A percentile compares a stretch with the other conserved stretches of the same genome.
These are phyloP conservation scores for Colletotrichum sp. DNA, from an alignment of 2,329 filamentous ascomycete species.

Conservation along the genomic window DNA sequence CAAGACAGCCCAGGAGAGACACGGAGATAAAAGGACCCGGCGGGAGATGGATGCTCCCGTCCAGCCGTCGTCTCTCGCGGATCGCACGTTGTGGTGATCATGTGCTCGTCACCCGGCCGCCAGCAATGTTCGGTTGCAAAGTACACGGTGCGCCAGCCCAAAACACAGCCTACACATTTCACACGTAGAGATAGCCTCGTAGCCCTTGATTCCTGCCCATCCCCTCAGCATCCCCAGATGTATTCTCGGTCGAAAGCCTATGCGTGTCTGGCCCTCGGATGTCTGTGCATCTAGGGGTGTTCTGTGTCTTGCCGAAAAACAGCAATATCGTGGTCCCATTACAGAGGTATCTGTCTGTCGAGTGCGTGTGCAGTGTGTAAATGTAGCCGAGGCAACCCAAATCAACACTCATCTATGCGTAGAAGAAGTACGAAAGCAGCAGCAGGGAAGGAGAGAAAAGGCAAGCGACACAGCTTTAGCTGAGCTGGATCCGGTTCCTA, in stretches of 20 bases:
- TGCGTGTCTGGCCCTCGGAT: neutral
- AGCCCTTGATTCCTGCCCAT: neutral
- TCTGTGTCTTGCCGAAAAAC: neutral
- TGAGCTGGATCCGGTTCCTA: constrained; percentile 15
- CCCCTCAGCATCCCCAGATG: neutral
- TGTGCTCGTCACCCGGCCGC: neutral
- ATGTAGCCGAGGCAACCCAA: constrained; percentile 15
- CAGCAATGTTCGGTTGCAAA: constrained; percentile 10
- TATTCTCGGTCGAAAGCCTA: neutral
- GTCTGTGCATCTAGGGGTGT: neutral
- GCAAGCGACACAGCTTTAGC: constrained; percentile 20
- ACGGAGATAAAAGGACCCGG: neutral
- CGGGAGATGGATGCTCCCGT: neutral
- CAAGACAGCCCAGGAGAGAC: neutral
- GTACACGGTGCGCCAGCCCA: constrained; percentile 6
- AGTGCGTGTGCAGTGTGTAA: constrained; percentile 14
- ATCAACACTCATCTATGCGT: constrained; percentile 23
- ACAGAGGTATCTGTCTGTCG: constrained; percentile 19
- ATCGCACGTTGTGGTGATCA: neutral
- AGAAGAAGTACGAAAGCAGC: constrained; percentile 23
- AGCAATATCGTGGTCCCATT: constrained; percentile 16
- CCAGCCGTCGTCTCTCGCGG: neutral
- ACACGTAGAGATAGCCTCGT: neutral
- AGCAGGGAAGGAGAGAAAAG: constrained; percentile 12
- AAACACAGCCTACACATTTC: constrained; percentile 3